Base-by-base conservation (phyloP, 495 filamentous ascomycete genomes). In the Tuber microsphaerosporum region DNA sequence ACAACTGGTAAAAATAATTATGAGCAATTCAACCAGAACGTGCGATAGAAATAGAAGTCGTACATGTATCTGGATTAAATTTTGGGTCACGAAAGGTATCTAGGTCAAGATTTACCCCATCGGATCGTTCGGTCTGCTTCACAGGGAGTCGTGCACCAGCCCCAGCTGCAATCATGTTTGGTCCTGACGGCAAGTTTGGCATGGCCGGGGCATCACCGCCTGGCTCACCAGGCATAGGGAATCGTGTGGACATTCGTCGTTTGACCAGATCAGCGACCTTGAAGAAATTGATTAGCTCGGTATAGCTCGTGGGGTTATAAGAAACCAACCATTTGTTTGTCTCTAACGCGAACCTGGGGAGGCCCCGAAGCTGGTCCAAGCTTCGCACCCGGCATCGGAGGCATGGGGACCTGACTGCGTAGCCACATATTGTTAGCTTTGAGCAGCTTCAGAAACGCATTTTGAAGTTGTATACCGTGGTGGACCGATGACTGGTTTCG, bases 171-270 rank as follows among this genome's bases (percentile, higher is more conserved):
- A 78, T 78, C 14, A 79, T 76, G 9, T 71, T 75, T 10, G 81
- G 78, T 78, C 81, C 80, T 14, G 43, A 65, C 9, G 81, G 81
- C 31, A 82, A 78, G n/a, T 71, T 70, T 9, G 81, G 81, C 75
- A 83, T 82, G 1, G 74, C 69, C 8, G 81, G 81, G 14, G 68
- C 70, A 48, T 79, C 74, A 37, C 71, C 80, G 2, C 72, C 73
- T 19, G 72, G 73, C 19, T 83, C 81, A 20, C 70, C 61, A 22
- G 81, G 69, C 46, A 79, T 45, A 20, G 92, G 92, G 83, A 97
- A 97, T 71, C 94, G 89, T 43, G 93, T 93, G 26, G 95, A 98
- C 84, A 97, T 98, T 74, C 95, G 87, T 75, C 92, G 87, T 85
- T 98, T 98, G 71, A 99, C 96, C 71, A 98, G 86, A 84, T 99